A percentile compares a stretch with the other conserved stretches of the same genome.
Conservation (phyloP, 140 eudicot genomes). For the Oenanthe javanica region DNA sequence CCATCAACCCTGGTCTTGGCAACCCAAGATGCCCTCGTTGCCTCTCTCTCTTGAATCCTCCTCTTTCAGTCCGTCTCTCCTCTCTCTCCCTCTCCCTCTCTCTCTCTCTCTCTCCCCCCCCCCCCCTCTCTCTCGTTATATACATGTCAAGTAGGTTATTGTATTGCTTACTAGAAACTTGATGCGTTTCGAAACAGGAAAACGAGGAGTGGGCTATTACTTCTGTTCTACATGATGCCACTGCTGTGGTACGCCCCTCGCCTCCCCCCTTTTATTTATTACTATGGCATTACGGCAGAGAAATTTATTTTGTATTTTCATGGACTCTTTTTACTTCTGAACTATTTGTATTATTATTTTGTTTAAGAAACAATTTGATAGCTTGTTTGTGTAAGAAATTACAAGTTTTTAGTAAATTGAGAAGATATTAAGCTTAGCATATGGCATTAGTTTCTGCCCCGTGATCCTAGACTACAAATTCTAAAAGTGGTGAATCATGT, state of each 20-base stretch:
- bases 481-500: not conserved
- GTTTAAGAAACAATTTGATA: not conserved
- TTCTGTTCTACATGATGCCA: conserved; percentile 59
- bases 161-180: not conserved
- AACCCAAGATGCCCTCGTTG: conserved; percentile 76
- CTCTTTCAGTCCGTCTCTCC: conserved; percentile 29
- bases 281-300: too few species aligned
- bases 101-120: conserved; percentile 29
- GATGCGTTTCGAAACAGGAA: conserved; percentile 27
- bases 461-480: not conserved
- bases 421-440: not conserved
- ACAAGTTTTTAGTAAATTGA: not conserved
- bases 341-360: not conserved
- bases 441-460: not conserved
- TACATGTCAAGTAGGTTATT: conserved; percentile 16
- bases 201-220: conserved; percentile 65
- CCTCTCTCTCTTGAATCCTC: conserved; percentile 57
- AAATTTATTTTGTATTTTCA: not conserved
- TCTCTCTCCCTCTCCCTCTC: conserved; percentile 37
- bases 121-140: not conserved
- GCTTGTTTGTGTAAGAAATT: not conserved
- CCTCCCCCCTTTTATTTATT: not conserved
- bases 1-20: conserved; percentile 90
- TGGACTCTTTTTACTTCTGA: not conserved
- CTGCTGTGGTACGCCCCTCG: conserved; percentile 48